phyloP scores from a whole-genome alignment of 2,329 filamentous ascomycete genomes.

The Colletotrichum lupini region DNA sequence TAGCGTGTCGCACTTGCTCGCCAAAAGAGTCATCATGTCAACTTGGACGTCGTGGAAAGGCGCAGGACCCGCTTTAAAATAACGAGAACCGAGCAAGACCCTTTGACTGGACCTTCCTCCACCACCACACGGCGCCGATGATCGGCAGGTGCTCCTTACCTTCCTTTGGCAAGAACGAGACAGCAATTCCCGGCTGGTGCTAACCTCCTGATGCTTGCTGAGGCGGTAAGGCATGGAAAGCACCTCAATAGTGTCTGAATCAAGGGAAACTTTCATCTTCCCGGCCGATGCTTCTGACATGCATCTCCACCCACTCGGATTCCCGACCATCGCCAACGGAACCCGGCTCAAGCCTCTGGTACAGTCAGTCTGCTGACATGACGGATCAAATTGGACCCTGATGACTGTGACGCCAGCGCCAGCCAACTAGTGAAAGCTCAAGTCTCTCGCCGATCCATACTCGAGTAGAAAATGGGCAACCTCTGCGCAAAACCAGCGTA shows the following conservation, averaged over 20 bases:
- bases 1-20: slow-evolving; percentile 14
- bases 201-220: not conserved
- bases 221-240: not conserved
- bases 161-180: not conserved
- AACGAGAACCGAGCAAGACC: not conserved
- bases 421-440: not conserved
- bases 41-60: slow-evolving; percentile 18
- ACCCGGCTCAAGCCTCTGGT: not conserved
- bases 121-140: slow-evolving; percentile 8
- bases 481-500: not conserved
- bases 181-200: not conserved
- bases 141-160: slow-evolving; percentile 11
- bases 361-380: not conserved
- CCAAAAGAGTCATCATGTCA: slow-evolving; percentile 29
- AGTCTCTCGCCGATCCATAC: slow-evolving; percentile 4
- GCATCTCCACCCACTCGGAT: not conserved
- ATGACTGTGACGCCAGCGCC: slow-evolving; percentile 15
- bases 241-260: not conserved
- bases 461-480: not conserved
- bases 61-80: slow-evolving; percentile 11
- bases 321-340: not conserved
- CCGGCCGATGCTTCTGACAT: not conserved
- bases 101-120: slow-evolving; percentile 8
- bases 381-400: not conserved
- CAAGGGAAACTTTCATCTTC: slow-evolving; percentile 5